Evolutionary conservation across 192 early-diverging fungal species (phyloP).

Genomic region (Haplosporangium gracile): DNA sequence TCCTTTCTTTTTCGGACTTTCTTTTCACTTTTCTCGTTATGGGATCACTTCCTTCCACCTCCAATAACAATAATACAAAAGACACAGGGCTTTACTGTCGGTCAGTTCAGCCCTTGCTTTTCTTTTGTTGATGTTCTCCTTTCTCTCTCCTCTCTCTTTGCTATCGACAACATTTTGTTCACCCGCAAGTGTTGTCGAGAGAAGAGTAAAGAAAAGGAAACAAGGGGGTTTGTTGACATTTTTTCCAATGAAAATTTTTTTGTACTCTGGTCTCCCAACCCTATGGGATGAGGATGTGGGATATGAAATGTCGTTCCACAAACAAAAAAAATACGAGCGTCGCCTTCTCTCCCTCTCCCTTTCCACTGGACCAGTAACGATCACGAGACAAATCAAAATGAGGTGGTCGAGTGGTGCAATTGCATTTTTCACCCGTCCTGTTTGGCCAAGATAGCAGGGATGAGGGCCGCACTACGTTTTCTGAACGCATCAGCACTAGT

Average conservation of each 20-base stretch:
- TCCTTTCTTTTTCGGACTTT: background rate
- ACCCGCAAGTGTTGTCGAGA: background rate
- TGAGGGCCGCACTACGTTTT: background rate
- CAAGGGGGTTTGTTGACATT: constrained; percentile 53
- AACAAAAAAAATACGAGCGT: background rate
- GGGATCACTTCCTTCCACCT: background rate
- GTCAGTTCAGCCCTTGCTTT: background rate
- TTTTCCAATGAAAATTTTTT: constrained; percentile 31
- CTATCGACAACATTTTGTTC: background rate
- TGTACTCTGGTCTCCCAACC: background rate
- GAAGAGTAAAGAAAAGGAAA: background rate
- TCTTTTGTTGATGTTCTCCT: background rate
- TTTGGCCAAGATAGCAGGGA: background rate
- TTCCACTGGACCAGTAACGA: background rate
- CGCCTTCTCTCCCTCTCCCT: too few relatives aligned
- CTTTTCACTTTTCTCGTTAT: background rate
- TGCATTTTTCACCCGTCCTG: constrained; percentile 3
- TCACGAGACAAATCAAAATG: background rate
- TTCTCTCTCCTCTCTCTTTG: background rate
- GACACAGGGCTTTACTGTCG: constrained; percentile 1
- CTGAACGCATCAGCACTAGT: background rate
- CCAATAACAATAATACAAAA: background rate
- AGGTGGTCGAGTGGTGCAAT: constrained; percentile 28
- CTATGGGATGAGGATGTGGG: background rate
- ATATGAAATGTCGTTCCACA: constrained; percentile 22